phyloP scores from a whole-genome alignment of 1,284 basidiomycete species.

The Trichosporon coremiiforme region DNA sequence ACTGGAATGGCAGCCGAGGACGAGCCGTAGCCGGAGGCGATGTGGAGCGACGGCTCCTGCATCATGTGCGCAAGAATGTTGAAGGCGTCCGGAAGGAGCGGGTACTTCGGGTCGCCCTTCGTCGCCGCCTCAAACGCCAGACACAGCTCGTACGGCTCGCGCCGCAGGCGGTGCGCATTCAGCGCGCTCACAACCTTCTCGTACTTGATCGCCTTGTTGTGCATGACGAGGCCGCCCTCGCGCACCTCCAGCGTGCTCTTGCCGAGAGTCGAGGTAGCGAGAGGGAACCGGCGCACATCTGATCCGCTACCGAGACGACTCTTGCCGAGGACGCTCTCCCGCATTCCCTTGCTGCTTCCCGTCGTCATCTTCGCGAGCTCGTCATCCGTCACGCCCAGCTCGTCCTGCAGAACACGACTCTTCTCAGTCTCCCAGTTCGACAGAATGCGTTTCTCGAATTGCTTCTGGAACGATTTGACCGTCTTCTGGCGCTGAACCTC shows the following conservation, averaged over 20 bases:
- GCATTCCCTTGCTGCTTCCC: constrained; percentile 22
- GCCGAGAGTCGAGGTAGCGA: constrained; percentile 41
- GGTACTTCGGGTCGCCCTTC: constrained; percentile 53
- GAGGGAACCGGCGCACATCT: constrained; percentile 45
- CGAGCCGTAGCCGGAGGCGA: constrained; percentile 34
- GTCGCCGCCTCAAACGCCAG: constrained; percentile 45
- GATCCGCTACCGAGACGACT: constrained; percentile 45
- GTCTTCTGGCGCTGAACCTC: constrained; percentile 52
- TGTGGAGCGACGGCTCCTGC: constrained; percentile 57
- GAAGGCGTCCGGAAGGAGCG: constrained; percentile 52
- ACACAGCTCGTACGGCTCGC: constrained; percentile 44
- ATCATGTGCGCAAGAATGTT: constrained; percentile 58
- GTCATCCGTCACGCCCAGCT: constrained; percentile 54
- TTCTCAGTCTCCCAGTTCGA: constrained; percentile 53
- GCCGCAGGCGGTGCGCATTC: constrained; percentile 46
- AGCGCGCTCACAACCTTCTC: constrained; percentile 72
- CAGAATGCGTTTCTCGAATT: constrained; percentile 50
- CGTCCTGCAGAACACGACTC: constrained; percentile 50
- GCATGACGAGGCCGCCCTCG: constrained; percentile 62
- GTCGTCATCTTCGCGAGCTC: constrained; percentile 42
- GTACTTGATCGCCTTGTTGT: constrained; percentile 94
- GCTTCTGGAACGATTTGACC: constrained; percentile 50
- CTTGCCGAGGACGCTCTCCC: constrained; percentile 37
- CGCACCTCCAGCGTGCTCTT: constrained; percentile 40
- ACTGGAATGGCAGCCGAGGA: constrained; percentile 34